These are phyloP conservation scores for Acanthamoeba sp. DNA, from an alignment of 208 protist genomes.

Conservation along the genomic window DNA sequence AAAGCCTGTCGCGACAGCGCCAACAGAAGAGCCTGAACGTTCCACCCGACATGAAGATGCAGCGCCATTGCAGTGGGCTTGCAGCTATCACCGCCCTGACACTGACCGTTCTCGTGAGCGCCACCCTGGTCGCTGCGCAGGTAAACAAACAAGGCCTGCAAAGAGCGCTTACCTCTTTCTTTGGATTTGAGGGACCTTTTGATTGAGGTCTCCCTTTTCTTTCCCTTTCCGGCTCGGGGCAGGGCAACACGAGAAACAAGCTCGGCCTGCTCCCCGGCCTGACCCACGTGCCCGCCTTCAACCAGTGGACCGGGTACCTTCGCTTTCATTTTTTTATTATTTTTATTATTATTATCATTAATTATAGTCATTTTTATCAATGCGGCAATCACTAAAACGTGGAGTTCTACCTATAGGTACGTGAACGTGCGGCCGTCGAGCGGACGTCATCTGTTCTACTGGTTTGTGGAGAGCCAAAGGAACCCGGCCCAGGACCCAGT, in stretches of 20 bases:
- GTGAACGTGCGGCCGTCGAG: constrained; percentile 37
- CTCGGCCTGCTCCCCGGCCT: background rate
- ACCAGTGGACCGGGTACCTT: constrained; percentile 25
- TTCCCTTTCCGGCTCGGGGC: background rate
- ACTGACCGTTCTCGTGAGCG: too few relatives aligned
- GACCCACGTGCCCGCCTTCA: background rate
- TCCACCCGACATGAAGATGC: too few relatives aligned
- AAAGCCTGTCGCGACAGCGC: too few relatives aligned
- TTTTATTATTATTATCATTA: background rate
- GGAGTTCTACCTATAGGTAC: constrained; percentile 3
- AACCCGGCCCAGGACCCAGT: constrained; percentile 12
- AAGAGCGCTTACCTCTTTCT: too few relatives aligned
- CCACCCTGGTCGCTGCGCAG: too few relatives aligned
- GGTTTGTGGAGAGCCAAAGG: constrained; percentile 47
- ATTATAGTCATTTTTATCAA: background rate
- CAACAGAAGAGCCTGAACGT: too few relatives aligned
- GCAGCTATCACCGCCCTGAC: too few relatives aligned
- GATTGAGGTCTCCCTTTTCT: too few relatives aligned
- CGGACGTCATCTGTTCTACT: constrained; percentile 55
- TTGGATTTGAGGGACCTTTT: too few relatives aligned
- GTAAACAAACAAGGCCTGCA: too few relatives aligned
- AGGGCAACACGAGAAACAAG: background rate
- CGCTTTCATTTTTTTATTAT: background rate
- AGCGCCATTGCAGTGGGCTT: too few relatives aligned
- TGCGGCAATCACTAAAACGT: too few relatives aligned